Conservation (phyloP, 1,284 basidiomycete species). For the Trichosporon sp. region DNA sequence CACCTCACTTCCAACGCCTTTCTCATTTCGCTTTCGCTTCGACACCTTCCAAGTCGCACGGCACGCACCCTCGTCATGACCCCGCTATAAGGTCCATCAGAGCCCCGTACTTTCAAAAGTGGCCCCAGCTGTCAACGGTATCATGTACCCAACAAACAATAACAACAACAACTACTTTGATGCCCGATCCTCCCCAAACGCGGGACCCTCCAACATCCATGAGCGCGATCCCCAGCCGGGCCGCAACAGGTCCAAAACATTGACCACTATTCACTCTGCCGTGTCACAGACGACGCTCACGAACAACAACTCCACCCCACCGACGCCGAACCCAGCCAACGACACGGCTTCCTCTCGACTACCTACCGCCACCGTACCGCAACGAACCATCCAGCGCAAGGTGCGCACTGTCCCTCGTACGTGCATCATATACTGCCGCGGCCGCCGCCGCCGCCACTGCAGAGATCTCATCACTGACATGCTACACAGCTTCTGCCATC, state of each 20-base stretch:
- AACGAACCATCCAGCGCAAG: slow-evolving; percentile 13
- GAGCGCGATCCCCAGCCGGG: neutral
- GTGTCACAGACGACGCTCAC: neutral
- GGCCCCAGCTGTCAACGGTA: neutral
- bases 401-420: slow-evolving; percentile 37
- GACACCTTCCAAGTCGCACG: neutral
- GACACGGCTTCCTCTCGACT: neutral
- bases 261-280: neutral
- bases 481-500: slow-evolving; percentile 12
- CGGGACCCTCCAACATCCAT: neutral
- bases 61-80: neutral
- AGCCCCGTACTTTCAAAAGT: neutral
- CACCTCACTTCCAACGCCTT: neutral
- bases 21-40: no score
- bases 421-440: slow-evolving; percentile 7
- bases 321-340: neutral
- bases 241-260: neutral
- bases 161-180: neutral
- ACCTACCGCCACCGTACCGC: neutral
- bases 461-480: neutral
- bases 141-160: neutral
- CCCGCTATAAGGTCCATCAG: neutral
- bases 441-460: neutral
- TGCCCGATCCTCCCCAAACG: neutral
- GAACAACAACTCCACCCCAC: neutral